phyloP scores from a whole-genome alignment of 2,329 filamentous ascomycete genomes.

The Pseudocercospora musae region DNA sequence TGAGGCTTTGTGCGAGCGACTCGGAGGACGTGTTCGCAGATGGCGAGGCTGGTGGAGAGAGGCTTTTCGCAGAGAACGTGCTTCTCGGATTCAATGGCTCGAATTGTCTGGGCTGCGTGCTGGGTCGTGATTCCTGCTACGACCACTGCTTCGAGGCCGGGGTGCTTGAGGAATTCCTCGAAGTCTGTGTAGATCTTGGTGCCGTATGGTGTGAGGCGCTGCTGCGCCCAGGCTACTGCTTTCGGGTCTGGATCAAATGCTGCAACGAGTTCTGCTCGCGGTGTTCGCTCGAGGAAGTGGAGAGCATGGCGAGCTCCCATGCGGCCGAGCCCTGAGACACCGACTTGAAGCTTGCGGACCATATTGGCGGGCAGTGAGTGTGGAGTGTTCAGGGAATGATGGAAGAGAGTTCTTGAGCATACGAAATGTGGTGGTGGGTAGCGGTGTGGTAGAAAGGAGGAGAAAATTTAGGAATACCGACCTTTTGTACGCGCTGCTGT shows the following conservation, averaged over 20 bases:
- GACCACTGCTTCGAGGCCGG: slow-evolving; percentile 54
- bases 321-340: slow-evolving; percentile 48
- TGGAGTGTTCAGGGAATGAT: not conserved
- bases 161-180: slow-evolving; percentile 56
- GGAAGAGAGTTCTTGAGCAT: not conserved
- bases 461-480: no score
- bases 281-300: slow-evolving; percentile 47
- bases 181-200: slow-evolving; percentile 54
- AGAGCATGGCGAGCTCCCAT: slow-evolving; percentile 51
- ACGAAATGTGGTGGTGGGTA: not conserved
- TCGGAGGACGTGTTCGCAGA: slow-evolving; percentile 59
- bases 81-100: slow-evolving; percentile 53
- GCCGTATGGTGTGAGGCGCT: slow-evolving; percentile 50
- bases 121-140: slow-evolving; percentile 54
- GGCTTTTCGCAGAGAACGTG: slow-evolving; percentile 62
- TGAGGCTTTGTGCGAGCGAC: slow-evolving; percentile 55
- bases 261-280: slow-evolving; percentile 47
- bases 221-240: slow-evolving; percentile 49
- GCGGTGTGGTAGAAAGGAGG: no score
- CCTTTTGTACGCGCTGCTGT: not conserved
- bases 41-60: slow-evolving; percentile 56
- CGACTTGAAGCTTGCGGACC: slow-evolving; percentile 43
- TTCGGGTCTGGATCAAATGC: slow-evolving; percentile 45
- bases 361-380: slow-evolving; percentile 16
- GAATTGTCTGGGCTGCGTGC: slow-evolving; percentile 57